These are phyloP conservation scores for Capsicum chinense DNA, from an alignment of 257 asterid species.

Conservation along the genomic window DNA sequence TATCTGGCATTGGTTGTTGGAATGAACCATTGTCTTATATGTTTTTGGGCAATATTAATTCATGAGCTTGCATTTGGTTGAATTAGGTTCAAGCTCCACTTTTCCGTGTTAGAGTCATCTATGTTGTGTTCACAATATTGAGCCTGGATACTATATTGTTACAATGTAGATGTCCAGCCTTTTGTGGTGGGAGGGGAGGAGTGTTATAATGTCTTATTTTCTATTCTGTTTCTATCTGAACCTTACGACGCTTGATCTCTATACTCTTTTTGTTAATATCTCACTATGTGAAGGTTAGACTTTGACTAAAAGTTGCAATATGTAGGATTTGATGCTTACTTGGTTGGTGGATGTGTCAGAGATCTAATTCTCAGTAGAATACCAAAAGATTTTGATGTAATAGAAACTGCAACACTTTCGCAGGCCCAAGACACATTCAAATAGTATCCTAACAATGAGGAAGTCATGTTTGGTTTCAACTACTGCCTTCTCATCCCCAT, in stretches of 20 bases:
- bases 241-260: conserved; percentile 78
- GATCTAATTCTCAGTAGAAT: conserved; percentile 78
- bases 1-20: no score
- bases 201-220: no score
- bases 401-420: conserved; percentile 74
- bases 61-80: no score
- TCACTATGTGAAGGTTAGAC: background rate
- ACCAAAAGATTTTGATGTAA: conserved; percentile 92
- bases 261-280: conserved; percentile 55
- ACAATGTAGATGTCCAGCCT: no score
- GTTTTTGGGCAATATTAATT: no score
- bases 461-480: conserved; percentile 11
- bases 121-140: no score
- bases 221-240: conserved; percentile 33
- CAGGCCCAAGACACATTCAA: conserved; percentile 47
- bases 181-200: no score
- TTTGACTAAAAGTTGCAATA: conserved; percentile 13
- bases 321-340: conserved; percentile 83
- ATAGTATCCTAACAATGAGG: background rate
- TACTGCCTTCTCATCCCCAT: background rate
- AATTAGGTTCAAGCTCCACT: no score
- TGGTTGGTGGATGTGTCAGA: conserved; percentile 98
- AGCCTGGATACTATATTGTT: no score
- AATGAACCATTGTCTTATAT: no score
- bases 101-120: no score